A percentile compares a stretch with the other conserved stretches of the same genome.
These are phyloP conservation scores for Macrophomina pseudophaseolina DNA, from an alignment of 2,329 filamentous ascomycete species.

Conservation along the genomic window DNA sequence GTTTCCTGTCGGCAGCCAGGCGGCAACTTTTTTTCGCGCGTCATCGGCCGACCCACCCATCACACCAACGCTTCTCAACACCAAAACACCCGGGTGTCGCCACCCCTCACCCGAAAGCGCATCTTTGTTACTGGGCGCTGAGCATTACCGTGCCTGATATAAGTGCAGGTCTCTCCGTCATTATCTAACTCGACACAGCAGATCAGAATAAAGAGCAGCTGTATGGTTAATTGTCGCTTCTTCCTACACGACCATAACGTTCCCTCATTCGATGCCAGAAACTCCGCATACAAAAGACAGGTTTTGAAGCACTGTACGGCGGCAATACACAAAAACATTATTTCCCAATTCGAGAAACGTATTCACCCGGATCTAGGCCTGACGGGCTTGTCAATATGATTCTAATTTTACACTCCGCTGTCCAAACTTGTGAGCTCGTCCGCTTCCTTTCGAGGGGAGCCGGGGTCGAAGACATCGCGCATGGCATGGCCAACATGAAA, in stretches of 20 bases:
- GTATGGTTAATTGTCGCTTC: no score
- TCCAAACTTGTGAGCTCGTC: neutral
- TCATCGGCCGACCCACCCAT: slow-evolving; percentile 11
- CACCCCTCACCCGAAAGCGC: neutral
- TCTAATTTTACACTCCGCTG: neutral
- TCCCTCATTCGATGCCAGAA: no score
- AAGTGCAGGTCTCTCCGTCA: neutral
- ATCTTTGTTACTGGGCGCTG: neutral
- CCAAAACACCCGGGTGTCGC: slow-evolving; percentile 1
- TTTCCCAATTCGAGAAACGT: neutral
- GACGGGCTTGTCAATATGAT: neutral
- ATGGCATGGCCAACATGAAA: neutral
- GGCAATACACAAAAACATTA: no score
- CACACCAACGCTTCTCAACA: neutral
- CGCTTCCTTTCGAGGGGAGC: neutral
- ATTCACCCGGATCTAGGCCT: no score
- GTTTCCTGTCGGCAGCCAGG: slow-evolving; percentile 14
- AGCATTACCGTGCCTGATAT: neutral
- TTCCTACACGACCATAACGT: no score
- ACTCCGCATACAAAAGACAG: no score
- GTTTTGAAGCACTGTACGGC: neutral
- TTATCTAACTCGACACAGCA: neutral
- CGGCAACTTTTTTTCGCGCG: slow-evolving; percentile 25
- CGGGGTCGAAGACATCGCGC: neutral
- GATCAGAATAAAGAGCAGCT: neutral